phyloP scores from a whole-genome alignment of 164 flowering plant genomes.

The Vitis amurensis region DNA sequence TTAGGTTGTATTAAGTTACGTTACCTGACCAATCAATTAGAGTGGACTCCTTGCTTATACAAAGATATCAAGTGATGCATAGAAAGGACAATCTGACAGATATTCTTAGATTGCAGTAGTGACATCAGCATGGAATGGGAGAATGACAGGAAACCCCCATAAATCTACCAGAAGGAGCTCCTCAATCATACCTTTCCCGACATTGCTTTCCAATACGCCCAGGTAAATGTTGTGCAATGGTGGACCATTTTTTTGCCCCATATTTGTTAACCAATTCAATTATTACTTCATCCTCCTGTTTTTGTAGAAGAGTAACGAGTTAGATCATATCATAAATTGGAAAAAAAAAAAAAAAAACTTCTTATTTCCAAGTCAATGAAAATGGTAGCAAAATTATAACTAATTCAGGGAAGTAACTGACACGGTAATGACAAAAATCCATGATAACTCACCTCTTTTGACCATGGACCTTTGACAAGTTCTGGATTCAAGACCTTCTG shows the following conservation, averaged over 20 bases:
- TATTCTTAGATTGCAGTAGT: neutral
- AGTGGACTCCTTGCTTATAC: neutral
- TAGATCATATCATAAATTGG: neutral
- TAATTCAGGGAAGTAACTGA: neutral
- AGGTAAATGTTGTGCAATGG: conserved; percentile 67
- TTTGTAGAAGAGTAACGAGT: neutral
- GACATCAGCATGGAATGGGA: no score
- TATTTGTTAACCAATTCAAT: conserved; percentile 49
- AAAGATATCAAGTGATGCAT: neutral
- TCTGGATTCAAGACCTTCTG: conserved; percentile 63
- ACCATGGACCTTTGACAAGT: conserved; percentile 59
- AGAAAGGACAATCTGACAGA: neutral
- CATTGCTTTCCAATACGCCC: conserved; percentile 81
- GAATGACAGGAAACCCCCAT: no score
- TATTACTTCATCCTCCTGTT: conserved; percentile 65
- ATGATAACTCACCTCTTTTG: conserved; percentile 41
- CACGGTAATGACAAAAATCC: neutral
- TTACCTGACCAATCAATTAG: no score
- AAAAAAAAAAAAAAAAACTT: neutral
- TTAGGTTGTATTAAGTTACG: no score
- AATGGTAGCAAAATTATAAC: neutral
- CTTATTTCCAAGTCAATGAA: neutral
- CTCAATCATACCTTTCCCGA: conserved; percentile 53
- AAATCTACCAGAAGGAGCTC: neutral
- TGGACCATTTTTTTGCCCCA: conserved; percentile 79